A percentile compares a stretch with the other conserved stretches of the same genome.
Conservation (phyloP, 2,329 filamentous ascomycete species). For the Cercospora berteroae region DNA sequence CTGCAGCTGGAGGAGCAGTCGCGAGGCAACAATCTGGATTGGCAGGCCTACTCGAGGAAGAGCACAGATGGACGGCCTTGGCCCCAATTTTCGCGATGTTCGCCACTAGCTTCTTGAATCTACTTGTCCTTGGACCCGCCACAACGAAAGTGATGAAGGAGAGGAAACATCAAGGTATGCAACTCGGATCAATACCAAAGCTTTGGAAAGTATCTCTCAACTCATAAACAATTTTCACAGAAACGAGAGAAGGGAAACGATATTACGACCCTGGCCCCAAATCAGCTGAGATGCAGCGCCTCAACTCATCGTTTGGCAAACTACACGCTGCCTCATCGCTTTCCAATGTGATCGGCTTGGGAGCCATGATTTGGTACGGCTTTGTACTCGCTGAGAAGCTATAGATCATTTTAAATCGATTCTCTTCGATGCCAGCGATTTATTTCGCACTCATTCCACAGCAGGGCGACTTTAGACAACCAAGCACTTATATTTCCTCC, state of each 20-base stretch:
- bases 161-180: slow-evolving; percentile 73
- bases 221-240: slow-evolving; percentile 40
- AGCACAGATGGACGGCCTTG: slow-evolving; percentile 64
- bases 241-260: slow-evolving; percentile 85
- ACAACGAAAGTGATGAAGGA: slow-evolving; percentile 73
- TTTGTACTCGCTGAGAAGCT: slow-evolving; percentile 67
- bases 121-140: slow-evolving; percentile 68
- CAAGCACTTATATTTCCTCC: not conserved
- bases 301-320: slow-evolving; percentile 76
- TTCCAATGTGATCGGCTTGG: slow-evolving; percentile 70
- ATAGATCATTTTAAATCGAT: slow-evolving; percentile 9
- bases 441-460: not conserved
- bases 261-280: slow-evolving; percentile 76
- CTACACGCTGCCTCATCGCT: slow-evolving; percentile 80
- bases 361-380: slow-evolving; percentile 74
- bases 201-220: not conserved
- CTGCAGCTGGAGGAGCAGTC: slow-evolving; percentile 26
- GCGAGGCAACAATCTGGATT: slow-evolving; percentile 31
- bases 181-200: not conserved
- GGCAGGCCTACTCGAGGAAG: slow-evolving; percentile 52
- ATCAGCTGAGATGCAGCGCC: slow-evolving; percentile 74
- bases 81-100: slow-evolving; percentile 69
- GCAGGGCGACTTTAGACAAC: not conserved
- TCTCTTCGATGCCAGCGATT: not conserved
- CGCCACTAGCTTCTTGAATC: slow-evolving; percentile 68